Percentiles rank a stretch among this genome's conserved stretches.
phyloP scores from a whole-genome alignment of 352 stramenopile species.

The Globisporangium irregulare region DNA sequence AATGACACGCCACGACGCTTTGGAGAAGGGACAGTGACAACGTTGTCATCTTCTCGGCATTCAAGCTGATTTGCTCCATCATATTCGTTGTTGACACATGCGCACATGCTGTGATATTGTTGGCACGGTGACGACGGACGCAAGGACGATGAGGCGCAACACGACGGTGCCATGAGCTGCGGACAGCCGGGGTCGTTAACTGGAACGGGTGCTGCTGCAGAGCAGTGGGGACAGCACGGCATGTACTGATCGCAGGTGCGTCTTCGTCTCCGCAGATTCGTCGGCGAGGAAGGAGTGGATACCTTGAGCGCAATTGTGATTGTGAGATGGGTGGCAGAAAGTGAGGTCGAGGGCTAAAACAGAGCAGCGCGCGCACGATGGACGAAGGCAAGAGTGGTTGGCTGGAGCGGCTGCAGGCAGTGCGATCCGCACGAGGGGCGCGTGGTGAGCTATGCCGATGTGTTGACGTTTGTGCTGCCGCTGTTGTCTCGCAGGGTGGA shows the following conservation, averaged over 20 bases:
- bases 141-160: background rate
- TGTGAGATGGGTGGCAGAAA: background rate
- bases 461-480: background rate
- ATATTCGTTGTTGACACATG: background rate
- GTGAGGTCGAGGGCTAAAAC: background rate
- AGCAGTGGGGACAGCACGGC: background rate
- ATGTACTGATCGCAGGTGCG: background rate
- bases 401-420: background rate
- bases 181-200: background rate
- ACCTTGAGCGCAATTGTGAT: constrained; percentile 9
- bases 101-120: constrained; percentile 7
- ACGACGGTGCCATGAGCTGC: constrained; percentile 6
- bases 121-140: background rate
- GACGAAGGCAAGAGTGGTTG: background rate
- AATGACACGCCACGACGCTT: background rate
- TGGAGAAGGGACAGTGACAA: background rate
- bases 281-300: background rate
- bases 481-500: background rate
- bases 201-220: background rate
- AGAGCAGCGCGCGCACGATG: background rate
- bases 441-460: background rate
- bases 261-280: constrained; percentile 3
- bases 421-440: background rate
- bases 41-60: no score
- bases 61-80: no score